These are phyloP conservation scores for Dysphania ambrosioides DNA, from an alignment of 148 eudicot species.

Conservation along the genomic window DNA sequence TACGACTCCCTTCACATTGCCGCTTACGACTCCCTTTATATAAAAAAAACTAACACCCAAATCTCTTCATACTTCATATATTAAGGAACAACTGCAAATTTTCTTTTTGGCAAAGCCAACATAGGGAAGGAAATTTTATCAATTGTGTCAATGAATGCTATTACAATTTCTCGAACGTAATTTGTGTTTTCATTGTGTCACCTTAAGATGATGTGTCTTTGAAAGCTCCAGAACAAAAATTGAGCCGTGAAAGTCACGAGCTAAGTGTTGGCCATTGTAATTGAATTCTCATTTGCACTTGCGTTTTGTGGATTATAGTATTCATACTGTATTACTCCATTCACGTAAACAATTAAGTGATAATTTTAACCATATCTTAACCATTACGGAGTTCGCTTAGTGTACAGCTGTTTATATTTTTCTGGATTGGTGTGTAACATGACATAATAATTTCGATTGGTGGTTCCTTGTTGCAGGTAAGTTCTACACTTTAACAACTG, in stretches of 20 bases:
- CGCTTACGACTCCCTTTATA: too few species aligned
- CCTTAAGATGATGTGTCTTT: background rate
- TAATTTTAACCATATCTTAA: background rate
- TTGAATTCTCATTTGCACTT: background rate
- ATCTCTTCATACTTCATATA: background rate
- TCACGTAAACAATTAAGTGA: background rate
- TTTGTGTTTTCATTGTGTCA: background rate
- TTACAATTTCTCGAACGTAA: background rate
- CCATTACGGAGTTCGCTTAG: background rate
- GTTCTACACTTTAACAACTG: conserved; percentile 89
- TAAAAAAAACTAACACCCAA: too few species aligned
- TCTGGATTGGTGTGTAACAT: background rate
- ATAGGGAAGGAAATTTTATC: background rate
- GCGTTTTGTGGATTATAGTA: background rate
- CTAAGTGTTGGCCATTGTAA: background rate
- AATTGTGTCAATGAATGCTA: background rate
- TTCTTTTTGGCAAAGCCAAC: background rate
- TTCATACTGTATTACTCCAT: background rate
- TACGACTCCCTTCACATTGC: too few species aligned
- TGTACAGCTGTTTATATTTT: background rate
- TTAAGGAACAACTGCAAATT: background rate
- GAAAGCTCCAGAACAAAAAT: background rate
- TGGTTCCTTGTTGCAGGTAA: conserved; percentile 55
- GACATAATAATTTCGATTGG: background rate
- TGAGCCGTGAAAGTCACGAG: conserved; percentile 4